Conservation (phyloP, 1,284 basidiomycete genomes). For the Malassezia japonica region DNA sequence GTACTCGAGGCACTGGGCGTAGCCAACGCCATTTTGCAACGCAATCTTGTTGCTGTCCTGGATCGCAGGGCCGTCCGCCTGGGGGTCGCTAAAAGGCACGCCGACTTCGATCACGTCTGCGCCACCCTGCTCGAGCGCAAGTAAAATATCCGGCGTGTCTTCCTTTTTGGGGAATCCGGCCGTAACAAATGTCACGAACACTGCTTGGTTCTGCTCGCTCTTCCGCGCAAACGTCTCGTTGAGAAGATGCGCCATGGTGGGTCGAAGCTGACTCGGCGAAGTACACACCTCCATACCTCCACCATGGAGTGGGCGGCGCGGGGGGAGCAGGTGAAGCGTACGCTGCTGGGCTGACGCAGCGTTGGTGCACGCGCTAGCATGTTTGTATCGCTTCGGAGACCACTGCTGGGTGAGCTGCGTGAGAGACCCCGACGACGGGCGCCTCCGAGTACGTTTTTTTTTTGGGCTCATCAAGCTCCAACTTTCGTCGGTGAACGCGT, state of each 20-base stretch:
- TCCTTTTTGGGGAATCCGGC: constrained; percentile 43
- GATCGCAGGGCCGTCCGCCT: constrained; percentile 78
- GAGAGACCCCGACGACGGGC: background rate
- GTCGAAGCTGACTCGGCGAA: background rate
- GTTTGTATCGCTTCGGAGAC: constrained; percentile 11
- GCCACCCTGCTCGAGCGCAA: constrained; percentile 84
- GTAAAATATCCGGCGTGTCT: constrained; percentile 75
- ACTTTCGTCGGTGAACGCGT: constrained; percentile 32
- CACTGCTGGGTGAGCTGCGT: constrained; percentile 11
- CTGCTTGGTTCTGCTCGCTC: constrained; percentile 32
- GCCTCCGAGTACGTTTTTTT: constrained; percentile 2
- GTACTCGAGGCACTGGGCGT: constrained; percentile 55
- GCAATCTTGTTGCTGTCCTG: constrained; percentile 65
- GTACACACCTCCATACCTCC: too few relatives aligned
- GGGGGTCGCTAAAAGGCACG: constrained; percentile 86
- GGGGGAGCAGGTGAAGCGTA: constrained; percentile 9
- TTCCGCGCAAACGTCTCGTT: constrained; percentile 12
- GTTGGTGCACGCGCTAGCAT: constrained; percentile 2
- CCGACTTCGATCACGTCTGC: constrained; percentile 93
- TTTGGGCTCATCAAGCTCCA: too few relatives aligned
- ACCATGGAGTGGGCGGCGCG: constrained; percentile 9
- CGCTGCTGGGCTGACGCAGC: constrained; percentile 4
- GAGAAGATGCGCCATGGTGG: constrained; percentile 12
- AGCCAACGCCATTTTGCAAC: constrained; percentile 38
- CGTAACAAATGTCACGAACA: constrained; percentile 44